These are phyloP conservation scores for Thelonectria blattea DNA, from an alignment of 2,329 filamentous ascomycete genomes.

Conservation along the genomic window DNA sequence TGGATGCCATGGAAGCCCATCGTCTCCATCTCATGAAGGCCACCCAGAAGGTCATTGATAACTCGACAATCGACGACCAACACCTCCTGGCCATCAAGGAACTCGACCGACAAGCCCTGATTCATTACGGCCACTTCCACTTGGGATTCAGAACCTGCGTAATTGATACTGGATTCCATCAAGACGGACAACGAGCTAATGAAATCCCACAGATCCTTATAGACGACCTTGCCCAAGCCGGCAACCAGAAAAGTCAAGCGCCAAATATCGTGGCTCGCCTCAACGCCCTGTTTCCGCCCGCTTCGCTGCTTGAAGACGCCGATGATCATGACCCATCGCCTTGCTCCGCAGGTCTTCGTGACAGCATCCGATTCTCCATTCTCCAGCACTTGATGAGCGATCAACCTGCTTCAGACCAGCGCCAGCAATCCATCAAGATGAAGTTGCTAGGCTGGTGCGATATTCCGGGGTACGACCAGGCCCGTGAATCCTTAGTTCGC, in stretches of 20 bases:
- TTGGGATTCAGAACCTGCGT: constrained; percentile 44
- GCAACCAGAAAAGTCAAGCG: constrained; percentile 17
- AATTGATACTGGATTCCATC: constrained; percentile 17
- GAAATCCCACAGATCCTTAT: constrained; percentile 36
- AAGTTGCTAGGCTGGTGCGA: constrained; percentile 44
- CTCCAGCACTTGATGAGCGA: constrained; percentile 43
- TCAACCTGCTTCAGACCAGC: constrained; percentile 26
- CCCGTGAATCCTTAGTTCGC: constrained; percentile 38
- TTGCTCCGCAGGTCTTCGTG: constrained; percentile 41
- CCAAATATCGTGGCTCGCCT: constrained; percentile 43
- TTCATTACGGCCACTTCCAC: constrained; percentile 41
- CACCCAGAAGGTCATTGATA: constrained; percentile 28
- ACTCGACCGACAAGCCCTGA: constrained; percentile 38
- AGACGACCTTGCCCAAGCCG: constrained; percentile 27
- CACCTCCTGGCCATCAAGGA: constrained; percentile 36
- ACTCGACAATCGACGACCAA: constrained; percentile 14
- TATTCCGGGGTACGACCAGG: constrained; percentile 39
- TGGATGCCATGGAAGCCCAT: constrained; percentile 44
- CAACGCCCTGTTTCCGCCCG: constrained; percentile 45
- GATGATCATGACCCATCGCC: constrained; percentile 38
- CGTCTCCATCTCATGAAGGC: constrained; percentile 38
- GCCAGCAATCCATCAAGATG: constrained; percentile 37
- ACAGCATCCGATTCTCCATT: constrained; percentile 44
- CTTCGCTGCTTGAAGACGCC: constrained; percentile 27
- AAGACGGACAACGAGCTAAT: background rate